Evolutionary conservation across 805 yeast genomes (phyloP), one percentile per base, ranked within the genome.

Genomic region (Candida loeiensis): DNA sequence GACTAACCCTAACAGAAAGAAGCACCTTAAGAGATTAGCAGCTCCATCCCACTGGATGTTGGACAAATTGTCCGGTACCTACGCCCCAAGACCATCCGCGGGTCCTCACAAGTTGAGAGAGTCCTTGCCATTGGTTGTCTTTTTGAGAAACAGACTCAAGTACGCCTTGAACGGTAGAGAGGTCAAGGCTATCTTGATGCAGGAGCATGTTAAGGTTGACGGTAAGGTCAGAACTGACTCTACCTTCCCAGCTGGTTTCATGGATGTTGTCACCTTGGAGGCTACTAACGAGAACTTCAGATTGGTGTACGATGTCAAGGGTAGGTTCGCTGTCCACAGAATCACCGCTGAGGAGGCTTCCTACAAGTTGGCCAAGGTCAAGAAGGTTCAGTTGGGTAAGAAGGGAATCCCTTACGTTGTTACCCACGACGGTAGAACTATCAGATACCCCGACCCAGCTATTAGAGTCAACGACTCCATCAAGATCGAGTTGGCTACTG

Each of bases 41-140:
- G 99, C 99, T 74, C 99, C 99, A 82, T 85, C 90, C 80, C 99
- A 93, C 85, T 93, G 99, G 99, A 86, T 93, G 95, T 87, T 93
- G 80, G 99, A 95, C 95, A 93, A 93, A 80, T 81, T 93, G 79
- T 86, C 97, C 69, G 99, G 99, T 73, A 80, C 87, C 68, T 93
- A 93, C 74, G 99, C 99, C 55, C 99, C 99, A 79, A 89, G 98
- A 80, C 96, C 98, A 69, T 89, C 97, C 54, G 84, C 95, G 62
- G 99, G 99, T 80, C 99, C 99, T 25, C 63, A 58, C 55, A 58
- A 58, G 58, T 58, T 58, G 59, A 56, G 63, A 57, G 63, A 58
- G 48, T 57, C 59, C 39, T 52, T 58, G 47, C 63, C 63, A 41
- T 57, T 58, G 56, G 54, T 58, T 36, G 51, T 58, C 22, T 58